These are phyloP conservation scores for Malassezia nana DNA, from an alignment of 1,284 basidiomycete genomes.

Conservation along the genomic window DNA sequence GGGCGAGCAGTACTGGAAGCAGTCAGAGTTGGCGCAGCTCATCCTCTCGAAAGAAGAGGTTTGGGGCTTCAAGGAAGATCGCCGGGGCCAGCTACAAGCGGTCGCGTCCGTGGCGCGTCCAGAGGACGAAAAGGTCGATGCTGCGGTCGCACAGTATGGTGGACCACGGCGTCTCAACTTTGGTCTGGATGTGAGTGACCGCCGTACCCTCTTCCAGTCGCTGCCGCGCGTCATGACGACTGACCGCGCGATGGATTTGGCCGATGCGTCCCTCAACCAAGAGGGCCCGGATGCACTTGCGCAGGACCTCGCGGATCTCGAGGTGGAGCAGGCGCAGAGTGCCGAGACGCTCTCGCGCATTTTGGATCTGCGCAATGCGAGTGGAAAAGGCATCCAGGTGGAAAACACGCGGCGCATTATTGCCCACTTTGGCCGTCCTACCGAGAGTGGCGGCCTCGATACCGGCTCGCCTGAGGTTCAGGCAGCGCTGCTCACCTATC, in stretches of 20 bases:
- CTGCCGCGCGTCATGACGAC: conserved; percentile 41
- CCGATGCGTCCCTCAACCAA: conserved; percentile 22
- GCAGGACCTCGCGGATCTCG: conserved; percentile 17
- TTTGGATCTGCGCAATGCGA: conserved; percentile 75
- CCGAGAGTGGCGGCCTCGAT: conserved; percentile 58
- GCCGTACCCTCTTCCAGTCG: conserved; percentile 37
- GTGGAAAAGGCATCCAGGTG: conserved; percentile 68
- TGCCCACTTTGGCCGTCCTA: conserved; percentile 59
- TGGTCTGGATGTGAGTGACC: conserved; percentile 27
- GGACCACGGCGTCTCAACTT: conserved; percentile 42
- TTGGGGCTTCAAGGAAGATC: conserved; percentile 41
- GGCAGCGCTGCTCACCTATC: conserved; percentile 74
- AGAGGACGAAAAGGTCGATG: conserved; percentile 9
- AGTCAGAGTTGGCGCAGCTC: conserved; percentile 32
- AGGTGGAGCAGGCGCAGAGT: conserved; percentile 55
- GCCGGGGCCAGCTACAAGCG: conserved; percentile 33
- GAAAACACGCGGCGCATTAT: conserved; percentile 77
- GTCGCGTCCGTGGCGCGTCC: conserved; percentile 13
- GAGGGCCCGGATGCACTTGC: conserved; percentile 19
- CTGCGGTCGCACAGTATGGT: conserved; percentile 17
- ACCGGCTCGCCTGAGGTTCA: conserved; percentile 77
- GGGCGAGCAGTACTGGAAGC: conserved; percentile 33
- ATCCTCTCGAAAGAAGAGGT: conserved; percentile 36
- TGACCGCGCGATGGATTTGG: conserved; percentile 34
- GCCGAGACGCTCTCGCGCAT: conserved; percentile 61